Conservation (phyloP, 768 basidiomycete genomes). For the Sutorius australiensis region DNA sequence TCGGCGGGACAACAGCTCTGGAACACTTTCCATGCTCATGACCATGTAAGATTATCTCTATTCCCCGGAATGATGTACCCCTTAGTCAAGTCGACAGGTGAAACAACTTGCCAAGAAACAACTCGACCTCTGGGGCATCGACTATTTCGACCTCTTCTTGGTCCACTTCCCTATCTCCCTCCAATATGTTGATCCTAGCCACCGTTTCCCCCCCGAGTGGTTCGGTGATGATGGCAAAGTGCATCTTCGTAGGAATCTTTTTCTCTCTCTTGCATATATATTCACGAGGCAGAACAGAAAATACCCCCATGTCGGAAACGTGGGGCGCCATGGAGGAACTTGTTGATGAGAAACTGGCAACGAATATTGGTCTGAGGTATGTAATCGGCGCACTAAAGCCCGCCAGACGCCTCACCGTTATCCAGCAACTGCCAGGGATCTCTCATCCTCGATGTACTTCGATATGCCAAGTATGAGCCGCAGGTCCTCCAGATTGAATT, state of each 20-base stretch:
- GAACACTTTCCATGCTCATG: slow-evolving; percentile 84
- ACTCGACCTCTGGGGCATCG: slow-evolving; percentile 77
- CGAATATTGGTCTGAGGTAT: slow-evolving; percentile 78
- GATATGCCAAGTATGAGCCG: slow-evolving; percentile 66
- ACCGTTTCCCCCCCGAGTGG: slow-evolving; percentile 85
- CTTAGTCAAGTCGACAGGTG: slow-evolving; percentile 37
- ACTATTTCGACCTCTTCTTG: slow-evolving; percentile 78
- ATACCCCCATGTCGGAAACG: slow-evolving; percentile 74
- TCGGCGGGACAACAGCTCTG: slow-evolving; percentile 51
- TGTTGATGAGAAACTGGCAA: slow-evolving; percentile 63
- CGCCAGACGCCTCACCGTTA: neutral
- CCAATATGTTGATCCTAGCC: slow-evolving; percentile 70
- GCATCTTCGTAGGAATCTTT: slow-evolving; percentile 47
- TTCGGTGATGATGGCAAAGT: slow-evolving; percentile 68
- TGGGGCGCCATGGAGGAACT: slow-evolving; percentile 82
- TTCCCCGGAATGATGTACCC: neutral
- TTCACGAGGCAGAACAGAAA: slow-evolving; percentile 37
- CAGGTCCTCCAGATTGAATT: slow-evolving; percentile 59
- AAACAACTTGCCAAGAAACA: slow-evolving; percentile 56
- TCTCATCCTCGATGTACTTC: slow-evolving; percentile 70
- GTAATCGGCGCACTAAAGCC: slow-evolving; percentile 1
- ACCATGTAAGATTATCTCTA: slow-evolving; percentile 49
- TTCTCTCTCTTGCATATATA: neutral
- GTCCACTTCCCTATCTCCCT: slow-evolving; percentile 86
- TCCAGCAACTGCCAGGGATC: slow-evolving; percentile 70